Percentiles rank a stretch among this genome's conserved stretches.
Evolutionary conservation across 2,329 filamentous ascomycete genomes (phyloP).

Genomic region (Paraconiothyrium brasiliense): DNA sequence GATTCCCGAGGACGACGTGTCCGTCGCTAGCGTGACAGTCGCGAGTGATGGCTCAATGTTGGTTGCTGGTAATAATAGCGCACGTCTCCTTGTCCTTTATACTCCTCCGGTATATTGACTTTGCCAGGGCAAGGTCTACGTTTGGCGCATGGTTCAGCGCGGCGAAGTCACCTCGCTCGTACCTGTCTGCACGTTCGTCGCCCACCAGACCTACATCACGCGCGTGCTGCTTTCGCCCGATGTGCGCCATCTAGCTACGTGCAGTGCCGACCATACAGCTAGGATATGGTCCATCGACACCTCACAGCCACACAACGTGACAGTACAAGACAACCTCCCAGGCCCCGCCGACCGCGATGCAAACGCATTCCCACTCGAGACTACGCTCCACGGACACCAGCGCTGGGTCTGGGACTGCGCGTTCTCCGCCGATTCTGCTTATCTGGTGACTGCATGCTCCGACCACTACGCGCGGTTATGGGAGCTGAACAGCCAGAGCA

Average conservation of each 20-base stretch:
- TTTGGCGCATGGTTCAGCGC: conserved; percentile 91
- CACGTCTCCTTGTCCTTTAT: conserved; percentile 50
- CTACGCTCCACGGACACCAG: conserved; percentile 88
- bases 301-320: conserved; percentile 46
- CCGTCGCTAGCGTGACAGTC: conserved; percentile 93
- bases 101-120: conserved; percentile 13
- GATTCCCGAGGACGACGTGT: conserved; percentile 94
- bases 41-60: conserved; percentile 92
- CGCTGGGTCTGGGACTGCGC: conserved; percentile 98
- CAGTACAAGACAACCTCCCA: conserved; percentile 42
- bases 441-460: conserved; percentile 90
- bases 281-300: conserved; percentile 93
- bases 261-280: conserved; percentile 91
- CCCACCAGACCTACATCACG: conserved; percentile 92
- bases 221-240: conserved; percentile 91
- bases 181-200: conserved; percentile 87
- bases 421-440: conserved; percentile 91
- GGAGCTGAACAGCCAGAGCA: conserved; percentile 86
- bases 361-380: conserved; percentile 80
- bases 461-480: conserved; percentile 93
- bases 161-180: conserved; percentile 84
- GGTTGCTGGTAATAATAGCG: conserved; percentile 90
- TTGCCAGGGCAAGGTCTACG: conserved; percentile 87
- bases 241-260: conserved; percentile 92
- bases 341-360: conserved; percentile 50